Evolutionary conservation across 2,329 filamentous ascomycete species (phyloP), one percentile per base, ranked within the genome.

Genomic region (Xylaria sp.): DNA sequence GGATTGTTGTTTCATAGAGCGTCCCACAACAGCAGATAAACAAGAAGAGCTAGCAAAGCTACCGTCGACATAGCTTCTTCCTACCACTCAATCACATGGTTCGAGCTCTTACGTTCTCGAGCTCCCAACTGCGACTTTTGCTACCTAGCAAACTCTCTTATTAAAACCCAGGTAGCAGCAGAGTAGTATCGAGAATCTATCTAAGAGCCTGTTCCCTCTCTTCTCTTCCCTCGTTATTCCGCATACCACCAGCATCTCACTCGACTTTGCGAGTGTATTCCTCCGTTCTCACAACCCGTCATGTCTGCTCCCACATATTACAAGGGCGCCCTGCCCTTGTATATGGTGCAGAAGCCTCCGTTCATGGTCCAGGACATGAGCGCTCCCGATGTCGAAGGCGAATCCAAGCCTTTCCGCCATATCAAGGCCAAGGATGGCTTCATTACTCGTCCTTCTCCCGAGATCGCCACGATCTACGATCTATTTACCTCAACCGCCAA

Each of bases 331-430:
- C 75, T 80, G 71, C 83, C 83, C 63, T 71, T 85, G 63, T 75
- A 79, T 69, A 83, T 83, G 75, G 78, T 83, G 69, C 86, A 88
- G 75, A 85, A 86, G 74, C 83, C 86, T 39, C 90, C 91, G 11
- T 93, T 87, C 78, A 87, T 88, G 59, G 78, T 92, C 70, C 89
- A 94, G 68, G 84, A 82, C 9, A 78, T 88, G 13, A 89, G 86
- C 68, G 84, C 79, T 65, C 76, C 86, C 70, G 85, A 87, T 67
- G 82, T 89, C 62, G 80, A 87, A 4, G 91, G 91, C 77, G 91
- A 96, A 79, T 93, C 92, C 54, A 86, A 91, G 65, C 91, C 92
- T 46, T 88, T 90, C 67, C 84, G 91, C 60, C 86, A 95, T 73
- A 80, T 84, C 58, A 79, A 80, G 60, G 84, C 88, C 64, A 90